Conservation (phyloP, 495 filamentous ascomycete species). For the Massariosphaeria phaeospora region DNA sequence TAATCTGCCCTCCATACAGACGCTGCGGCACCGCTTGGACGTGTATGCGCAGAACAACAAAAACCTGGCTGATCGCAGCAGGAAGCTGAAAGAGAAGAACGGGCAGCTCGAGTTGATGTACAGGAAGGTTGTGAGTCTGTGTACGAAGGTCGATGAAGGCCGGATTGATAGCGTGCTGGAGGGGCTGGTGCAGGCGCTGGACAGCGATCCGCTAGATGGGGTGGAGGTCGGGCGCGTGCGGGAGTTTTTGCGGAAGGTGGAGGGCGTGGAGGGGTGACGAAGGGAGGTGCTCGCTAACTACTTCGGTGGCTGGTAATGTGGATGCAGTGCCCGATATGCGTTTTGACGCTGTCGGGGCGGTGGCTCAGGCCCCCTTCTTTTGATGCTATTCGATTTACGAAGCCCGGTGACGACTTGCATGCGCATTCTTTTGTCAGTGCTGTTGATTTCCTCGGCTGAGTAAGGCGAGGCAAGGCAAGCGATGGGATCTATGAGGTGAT, state of each 20-base stretch:
- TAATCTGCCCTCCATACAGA: slow-evolving; percentile 32
- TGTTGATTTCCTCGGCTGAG: too few relatives aligned
- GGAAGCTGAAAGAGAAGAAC: slow-evolving; percentile 53
- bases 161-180: slow-evolving; percentile 61
- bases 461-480: too few relatives aligned
- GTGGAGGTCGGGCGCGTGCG: slow-evolving; percentile 64
- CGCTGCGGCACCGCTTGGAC: slow-evolving; percentile 40
- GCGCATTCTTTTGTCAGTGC: too few relatives aligned
- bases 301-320: too few relatives aligned
- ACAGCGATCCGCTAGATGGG: slow-evolving; percentile 61
- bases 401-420: too few relatives aligned
- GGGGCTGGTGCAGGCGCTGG: slow-evolving; percentile 61
- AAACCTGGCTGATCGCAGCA: slow-evolving; percentile 44
- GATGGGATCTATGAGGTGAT: too few relatives aligned
- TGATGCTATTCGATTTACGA: too few relatives aligned
- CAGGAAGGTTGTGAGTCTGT: slow-evolving; percentile 62
- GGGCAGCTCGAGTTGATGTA: slow-evolving; percentile 66
- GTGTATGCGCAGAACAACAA: slow-evolving; percentile 50
- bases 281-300: too few relatives aligned
- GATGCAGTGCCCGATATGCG: too few relatives aligned
- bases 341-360: not conserved
- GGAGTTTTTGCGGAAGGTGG: slow-evolving; percentile 69
- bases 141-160: slow-evolving; percentile 58
- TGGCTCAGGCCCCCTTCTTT: too few relatives aligned
- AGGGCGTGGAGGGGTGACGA: slow-evolving; percentile 41